Evolutionary conservation across 164 flowering plant species (phyloP).

Genomic region (Litsea cubeba): DNA sequence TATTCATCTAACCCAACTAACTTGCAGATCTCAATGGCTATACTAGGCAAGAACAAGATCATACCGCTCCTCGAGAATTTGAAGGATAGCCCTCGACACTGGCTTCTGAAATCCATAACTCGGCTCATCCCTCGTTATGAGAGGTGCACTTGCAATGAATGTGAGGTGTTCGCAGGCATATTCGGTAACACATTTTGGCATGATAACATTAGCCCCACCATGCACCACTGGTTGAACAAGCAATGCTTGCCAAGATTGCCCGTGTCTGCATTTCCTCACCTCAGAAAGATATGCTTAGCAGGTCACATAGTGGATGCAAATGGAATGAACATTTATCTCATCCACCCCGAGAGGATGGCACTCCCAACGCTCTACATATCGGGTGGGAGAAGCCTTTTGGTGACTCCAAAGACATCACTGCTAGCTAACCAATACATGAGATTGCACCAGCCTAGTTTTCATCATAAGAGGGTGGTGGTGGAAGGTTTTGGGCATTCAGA

Average conservation of each 20-base stretch:
- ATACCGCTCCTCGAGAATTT: constrained; percentile 26
- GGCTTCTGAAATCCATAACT: constrained; percentile 36
- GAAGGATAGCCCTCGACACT: constrained; percentile 26
- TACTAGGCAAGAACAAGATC: constrained; percentile 38
- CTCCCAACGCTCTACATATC: constrained; percentile 51
- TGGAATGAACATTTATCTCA: constrained; percentile 38
- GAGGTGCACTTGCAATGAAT: constrained; percentile 49
- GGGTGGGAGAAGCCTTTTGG: constrained; percentile 43
- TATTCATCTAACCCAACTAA: neutral
- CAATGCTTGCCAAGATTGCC: constrained; percentile 36
- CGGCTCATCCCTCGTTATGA: constrained; percentile 45
- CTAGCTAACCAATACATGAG: constrained; percentile 57
- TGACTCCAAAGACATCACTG: constrained; percentile 48
- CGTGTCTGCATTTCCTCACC: constrained; percentile 53
- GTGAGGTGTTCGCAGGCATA: constrained; percentile 52
- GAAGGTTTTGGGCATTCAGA: constrained; percentile 61
- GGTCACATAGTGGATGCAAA: constrained; percentile 47
- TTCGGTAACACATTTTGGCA: constrained; percentile 64
- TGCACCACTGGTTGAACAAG: constrained; percentile 50
- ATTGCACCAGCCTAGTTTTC: constrained; percentile 53
- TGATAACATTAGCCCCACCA: constrained; percentile 35
- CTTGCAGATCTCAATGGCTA: constrained; percentile 40
- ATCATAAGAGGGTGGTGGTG: constrained; percentile 46
- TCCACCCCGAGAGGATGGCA: constrained; percentile 56
- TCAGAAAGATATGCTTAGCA: constrained; percentile 43